phyloP scores from a whole-genome alignment of 305 asterid genomes.

The Solanum hybrid region DNA sequence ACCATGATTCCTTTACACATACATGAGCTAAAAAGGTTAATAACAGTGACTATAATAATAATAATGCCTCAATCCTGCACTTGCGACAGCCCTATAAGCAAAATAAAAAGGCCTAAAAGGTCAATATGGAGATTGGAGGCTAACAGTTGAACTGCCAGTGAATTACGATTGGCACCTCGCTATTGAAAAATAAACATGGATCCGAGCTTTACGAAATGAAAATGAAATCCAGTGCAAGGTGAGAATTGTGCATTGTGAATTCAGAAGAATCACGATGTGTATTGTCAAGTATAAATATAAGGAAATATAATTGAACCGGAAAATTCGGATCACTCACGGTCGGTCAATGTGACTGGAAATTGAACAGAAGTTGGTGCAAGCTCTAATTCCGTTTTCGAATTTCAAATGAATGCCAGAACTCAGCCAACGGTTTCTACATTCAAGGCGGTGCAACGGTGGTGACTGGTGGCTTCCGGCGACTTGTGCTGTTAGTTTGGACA shows the following conservation, averaged over 20 bases:
- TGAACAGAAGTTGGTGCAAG: background rate
- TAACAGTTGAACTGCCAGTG: background rate
- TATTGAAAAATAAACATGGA: background rate
- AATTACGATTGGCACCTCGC: background rate
- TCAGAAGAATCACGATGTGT: background rate
- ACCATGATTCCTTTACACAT: background rate
- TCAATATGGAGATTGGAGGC: background rate
- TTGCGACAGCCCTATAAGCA: background rate
- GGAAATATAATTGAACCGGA: background rate
- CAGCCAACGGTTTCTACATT: background rate
- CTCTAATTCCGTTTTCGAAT: background rate
- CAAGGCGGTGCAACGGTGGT: background rate
- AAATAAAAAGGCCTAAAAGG: background rate
- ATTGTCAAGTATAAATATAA: background rate
- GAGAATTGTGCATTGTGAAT: background rate
- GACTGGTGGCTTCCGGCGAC: background rate
- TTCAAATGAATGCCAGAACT: background rate
- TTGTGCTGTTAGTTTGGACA: background rate
- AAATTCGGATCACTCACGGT: constrained; percentile 1
- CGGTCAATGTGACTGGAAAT: background rate
- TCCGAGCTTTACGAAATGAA: background rate
- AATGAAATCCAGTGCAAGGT: background rate
- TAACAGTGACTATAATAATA: background rate
- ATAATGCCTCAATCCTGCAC: background rate
- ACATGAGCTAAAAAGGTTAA: background rate